Base-by-base conservation (phyloP, 2,329 filamentous ascomycete genomes). In the Cadophora gregata region DNA sequence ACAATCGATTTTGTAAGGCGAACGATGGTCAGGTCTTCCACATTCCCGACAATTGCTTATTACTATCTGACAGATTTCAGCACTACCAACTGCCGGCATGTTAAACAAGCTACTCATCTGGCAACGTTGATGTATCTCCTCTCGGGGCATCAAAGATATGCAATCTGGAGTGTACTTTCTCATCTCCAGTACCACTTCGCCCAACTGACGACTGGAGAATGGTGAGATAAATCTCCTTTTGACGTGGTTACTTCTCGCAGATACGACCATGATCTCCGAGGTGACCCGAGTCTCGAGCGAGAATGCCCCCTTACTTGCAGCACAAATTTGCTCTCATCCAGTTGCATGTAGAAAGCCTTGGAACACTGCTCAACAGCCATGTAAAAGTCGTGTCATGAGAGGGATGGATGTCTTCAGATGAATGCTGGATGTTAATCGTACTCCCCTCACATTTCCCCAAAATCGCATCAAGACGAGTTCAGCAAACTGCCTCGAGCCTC, bases 181-280 rank as follows among this genome's bases (percentile, higher is more conserved):
- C 50, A 53, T 53, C 50, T 53, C 16, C 50, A 53, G n/a, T 53
- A 27, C 50, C 50, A 53, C 27, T 7, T 53, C 50, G 50, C 50
- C 50, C 50, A 27, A 53, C 14, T 4, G n/a, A 53, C 19, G 14
- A 31, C 4, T 31, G 4, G 25, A 53, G 25, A 51, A 31, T 53
- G 14, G 25, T 27, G 27, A 53, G 50, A n/a, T 31, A n/a, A 31
- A 19, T 19, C 50, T 53, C 27, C 50, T 53, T 5, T 53, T 8
- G 16, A 53, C 5, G 25, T 19, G 16, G 4, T 6, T n/a, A 8
- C 4, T 31, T 16, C 50, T 53, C 27, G 25, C 14, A 31, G 6
- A 29, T 16, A 16, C 2, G 9, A 4, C 25, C 1, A 16, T 2
- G 27, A n/a, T 31, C 50, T n/a, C 50, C 50, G 50, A 31, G 9